A percentile compares a stretch with the other conserved stretches of the same genome.
Conservation (phyloP, 805 yeast species). For the Lachancea waltii region DNA sequence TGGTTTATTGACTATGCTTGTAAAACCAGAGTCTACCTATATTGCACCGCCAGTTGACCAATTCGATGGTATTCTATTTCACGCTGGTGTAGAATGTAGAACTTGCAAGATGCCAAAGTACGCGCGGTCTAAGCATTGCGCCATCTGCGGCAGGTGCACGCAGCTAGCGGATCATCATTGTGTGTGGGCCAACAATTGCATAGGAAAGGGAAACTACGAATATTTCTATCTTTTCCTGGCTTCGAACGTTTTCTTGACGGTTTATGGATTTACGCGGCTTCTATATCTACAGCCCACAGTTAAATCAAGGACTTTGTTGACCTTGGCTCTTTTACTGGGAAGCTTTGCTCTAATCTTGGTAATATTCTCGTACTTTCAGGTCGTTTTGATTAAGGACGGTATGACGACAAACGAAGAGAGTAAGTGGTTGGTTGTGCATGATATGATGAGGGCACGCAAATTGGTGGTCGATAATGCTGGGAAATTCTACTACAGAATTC, state of each 20-base stretch:
- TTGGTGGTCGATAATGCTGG: conserved; percentile 24
- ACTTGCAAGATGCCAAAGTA: conserved; percentile 61
- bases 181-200: conserved; percentile 65
- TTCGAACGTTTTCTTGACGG: conserved; percentile 40
- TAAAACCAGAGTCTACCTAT: conserved; percentile 15
- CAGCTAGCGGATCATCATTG: conserved; percentile 70
- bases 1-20: conserved; percentile 20
- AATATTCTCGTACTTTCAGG: conserved; percentile 41
- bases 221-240: conserved; percentile 54
- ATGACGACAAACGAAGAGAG: conserved; percentile 69
- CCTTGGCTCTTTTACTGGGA: conserved; percentile 40
- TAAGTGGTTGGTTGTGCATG: conserved; percentile 64
- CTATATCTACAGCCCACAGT: conserved; percentile 11
- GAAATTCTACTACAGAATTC: conserved; percentile 6
- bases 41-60: conserved; percentile 7
- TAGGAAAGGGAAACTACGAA: conserved; percentile 58
- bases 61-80: conserved; percentile 49
- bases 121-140: conserved; percentile 72
- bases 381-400: conserved; percentile 51
- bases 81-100: conserved; percentile 42
- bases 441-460: conserved; percentile 38
- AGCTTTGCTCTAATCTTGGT: conserved; percentile 39
- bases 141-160: conserved; percentile 58
- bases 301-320: conserved; percentile 23
- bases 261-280: conserved; percentile 38